Base-by-base conservation (phyloP, 495 filamentous ascomycete species). In the Rhizodiscina lignyota region DNA sequence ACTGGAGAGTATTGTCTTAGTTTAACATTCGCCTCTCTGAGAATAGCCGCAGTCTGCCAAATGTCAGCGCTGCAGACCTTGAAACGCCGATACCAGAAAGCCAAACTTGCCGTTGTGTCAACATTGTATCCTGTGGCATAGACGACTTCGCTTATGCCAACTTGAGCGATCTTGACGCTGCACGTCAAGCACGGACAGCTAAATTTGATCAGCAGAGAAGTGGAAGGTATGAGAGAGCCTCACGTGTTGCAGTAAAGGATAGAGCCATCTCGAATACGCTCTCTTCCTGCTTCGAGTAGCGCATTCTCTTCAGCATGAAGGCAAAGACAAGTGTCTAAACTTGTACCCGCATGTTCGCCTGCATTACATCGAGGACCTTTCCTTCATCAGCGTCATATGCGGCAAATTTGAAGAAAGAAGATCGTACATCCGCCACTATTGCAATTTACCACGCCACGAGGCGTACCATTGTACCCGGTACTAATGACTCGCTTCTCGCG, bases 301-400 rank as follows among this genome's bases (percentile, higher is more conserved):
- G 89, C 89, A 54, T 97, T 97, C 59, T 97, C 89, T 60, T 97
- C 89, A 0, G 89, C 89, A 53, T 97, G 89, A 10, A 97, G 68
- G 53, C 89, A 97, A 20, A 94, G 65, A 47, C 89, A 97, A 15
- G 89, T 92, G 1, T 71, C 71, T 21, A 96, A 62, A 0, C 70
- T 76, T 21, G 70, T 61, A 12, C 89, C 87, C 24, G 74, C 77
- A 20, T 64, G 71, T 32, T 66, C 55, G 2, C 72, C 76, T 37
- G 59, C 64, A 49, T 97, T 97, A 53, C 89, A 96, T 24, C 89
- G 66, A 22, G 72, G 70, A 50, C 70, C 70, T 74, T 30, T 13
- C n/a, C n/a, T n/a, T n/a, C n/a, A n/a, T n/a, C n/a, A n/a, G n/a
- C n/a, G n/a, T n/a, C n/a, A n/a, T 8, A 19, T 15, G 11, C n/a